Percentiles rank a stretch among this genome's conserved stretches.
Evolutionary conservation across 768 basidiomycete species (phyloP).

Genomic region (Brasilioporus rufonigricans): DNA sequence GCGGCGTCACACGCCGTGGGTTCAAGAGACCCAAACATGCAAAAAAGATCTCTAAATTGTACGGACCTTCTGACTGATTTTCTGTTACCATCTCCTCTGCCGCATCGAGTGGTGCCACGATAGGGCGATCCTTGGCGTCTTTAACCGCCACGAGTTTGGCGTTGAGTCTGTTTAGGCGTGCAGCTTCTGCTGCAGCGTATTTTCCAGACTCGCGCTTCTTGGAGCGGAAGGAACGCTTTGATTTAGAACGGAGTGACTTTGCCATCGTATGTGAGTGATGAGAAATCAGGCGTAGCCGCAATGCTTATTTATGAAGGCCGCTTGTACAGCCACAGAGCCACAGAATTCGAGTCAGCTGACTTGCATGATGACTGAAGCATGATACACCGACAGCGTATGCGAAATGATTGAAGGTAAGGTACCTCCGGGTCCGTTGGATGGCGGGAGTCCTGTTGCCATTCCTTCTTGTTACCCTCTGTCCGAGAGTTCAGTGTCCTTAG

Average conservation of each 20-base stretch:
- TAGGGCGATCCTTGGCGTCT: slow-evolving; percentile 26
- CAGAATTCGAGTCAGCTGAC: too few relatives aligned
- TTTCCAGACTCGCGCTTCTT: slow-evolving; percentile 74
- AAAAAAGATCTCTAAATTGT: slow-evolving; percentile 17
- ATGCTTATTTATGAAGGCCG: background rate
- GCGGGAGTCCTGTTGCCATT: too few relatives aligned
- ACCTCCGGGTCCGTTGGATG: too few relatives aligned
- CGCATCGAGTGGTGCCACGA: slow-evolving; percentile 21
- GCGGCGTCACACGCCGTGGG: slow-evolving; percentile 40
- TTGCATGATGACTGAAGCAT: too few relatives aligned
- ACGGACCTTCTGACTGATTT: slow-evolving; percentile 58
- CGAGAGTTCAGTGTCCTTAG: too few relatives aligned
- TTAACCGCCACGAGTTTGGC: slow-evolving; percentile 57
- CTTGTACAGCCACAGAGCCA: background rate
- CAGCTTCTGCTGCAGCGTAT: slow-evolving; percentile 76
- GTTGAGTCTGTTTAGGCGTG: slow-evolving; percentile 70
- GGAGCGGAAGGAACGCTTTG: slow-evolving; percentile 72
- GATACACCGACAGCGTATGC: too few relatives aligned
- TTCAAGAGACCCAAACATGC: slow-evolving; percentile 58
- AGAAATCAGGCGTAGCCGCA: too few relatives aligned
- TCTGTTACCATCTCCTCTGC: slow-evolving; percentile 35
- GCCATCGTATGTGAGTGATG: slow-evolving; percentile 44
- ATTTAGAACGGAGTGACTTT: slow-evolving; percentile 80
- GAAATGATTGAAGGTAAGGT: too few relatives aligned
- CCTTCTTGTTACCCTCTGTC: too few relatives aligned